Evolutionary conservation across 2,329 filamentous ascomycete species (phyloP).

Genomic region (Plenodomus biglobosus): DNA sequence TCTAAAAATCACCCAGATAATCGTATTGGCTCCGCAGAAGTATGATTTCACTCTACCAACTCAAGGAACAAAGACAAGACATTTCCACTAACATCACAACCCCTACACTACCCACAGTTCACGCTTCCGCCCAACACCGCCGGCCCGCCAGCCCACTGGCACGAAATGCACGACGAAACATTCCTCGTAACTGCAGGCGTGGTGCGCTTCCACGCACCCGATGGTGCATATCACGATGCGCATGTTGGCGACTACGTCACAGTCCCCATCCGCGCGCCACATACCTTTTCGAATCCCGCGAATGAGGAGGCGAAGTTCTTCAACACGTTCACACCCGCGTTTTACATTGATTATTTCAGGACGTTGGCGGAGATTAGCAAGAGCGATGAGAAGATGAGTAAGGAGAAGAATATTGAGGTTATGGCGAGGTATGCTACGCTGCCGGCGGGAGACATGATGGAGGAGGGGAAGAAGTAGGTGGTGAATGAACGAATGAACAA

Average conservation of each 20-base stretch:
- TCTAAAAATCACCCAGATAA: slow-evolving; percentile 46
- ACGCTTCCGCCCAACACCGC: slow-evolving; percentile 52
- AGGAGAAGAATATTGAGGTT: slow-evolving; percentile 52
- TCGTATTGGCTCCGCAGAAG: slow-evolving; percentile 51
- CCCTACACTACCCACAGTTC: slow-evolving; percentile 48
- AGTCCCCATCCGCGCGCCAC: slow-evolving; percentile 57
- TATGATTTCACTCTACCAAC: slow-evolving; percentile 41
- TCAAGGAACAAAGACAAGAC: neutral
- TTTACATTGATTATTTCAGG: slow-evolving; percentile 62
- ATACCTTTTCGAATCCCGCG: slow-evolving; percentile 59
- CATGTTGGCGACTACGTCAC: slow-evolving; percentile 57
- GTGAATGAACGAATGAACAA: too few relatives aligned
- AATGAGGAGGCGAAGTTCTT: slow-evolving; percentile 58
- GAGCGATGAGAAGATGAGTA: slow-evolving; percentile 50
- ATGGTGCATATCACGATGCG: slow-evolving; percentile 51
- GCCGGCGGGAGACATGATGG: slow-evolving; percentile 46
- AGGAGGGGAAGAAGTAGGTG: slow-evolving; percentile 17
- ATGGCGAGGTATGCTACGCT: slow-evolving; percentile 56
- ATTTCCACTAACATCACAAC: slow-evolving; percentile 50
- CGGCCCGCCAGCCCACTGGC: slow-evolving; percentile 56
- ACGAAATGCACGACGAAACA: slow-evolving; percentile 60
- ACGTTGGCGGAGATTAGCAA: slow-evolving; percentile 51
- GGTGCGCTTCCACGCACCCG: slow-evolving; percentile 55
- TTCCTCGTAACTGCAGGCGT: slow-evolving; percentile 58
- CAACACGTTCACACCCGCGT: slow-evolving; percentile 60